Base-by-base conservation (phyloP, 768 basidiomycete genomes). In the Agaricus subrufescens region DNA sequence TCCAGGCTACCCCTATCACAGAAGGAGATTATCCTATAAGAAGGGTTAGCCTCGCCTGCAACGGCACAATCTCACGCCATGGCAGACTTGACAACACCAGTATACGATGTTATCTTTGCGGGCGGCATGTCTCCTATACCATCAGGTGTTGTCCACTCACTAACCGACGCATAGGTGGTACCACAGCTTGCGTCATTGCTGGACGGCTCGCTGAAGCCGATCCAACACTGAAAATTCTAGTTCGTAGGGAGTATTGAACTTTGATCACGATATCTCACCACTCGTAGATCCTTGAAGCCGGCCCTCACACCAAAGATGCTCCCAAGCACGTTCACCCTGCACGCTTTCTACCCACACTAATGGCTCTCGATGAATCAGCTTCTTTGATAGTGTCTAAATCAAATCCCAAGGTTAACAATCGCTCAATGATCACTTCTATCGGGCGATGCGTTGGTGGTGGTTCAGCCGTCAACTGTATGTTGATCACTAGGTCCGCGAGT, bases 401-500 rank as follows among this genome's bases (percentile, higher is more conserved):
- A 0, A 78, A 74, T 54, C 66, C 76, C 37, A 66, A 71, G 8
- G 52, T 74, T 31, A 72, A 64, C 12, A 79, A 77, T 4, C 82
- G 86, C 3, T 61, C 69, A 4, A 61, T 70, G 3, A 47, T 80
- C 40, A 72, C 83, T 4, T 71, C 75, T 0, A 63, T 69, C 26
- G 85, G 80, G 0, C 73, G 78, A 52, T 77, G 75, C 40, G 61
- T 89, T 4, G 86, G 86, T 3, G 86, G 86, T 6, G 85, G 85
- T 0, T 85, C 84, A 0, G 69, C 72, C 51, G 75, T 87, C 15
- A 87, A 86, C 60, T 82, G 84, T 84, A 46, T 48, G 76, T 23
- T 27, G 10, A 15, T 6, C 52, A 4, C 45, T 10, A 25, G 52
- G 10, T 23, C 27, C 11, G 4, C 9, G 26, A 12, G 4, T 15